phyloP scores from a whole-genome alignment of 306 rosid genomes.

The Pyrus communis region DNA sequence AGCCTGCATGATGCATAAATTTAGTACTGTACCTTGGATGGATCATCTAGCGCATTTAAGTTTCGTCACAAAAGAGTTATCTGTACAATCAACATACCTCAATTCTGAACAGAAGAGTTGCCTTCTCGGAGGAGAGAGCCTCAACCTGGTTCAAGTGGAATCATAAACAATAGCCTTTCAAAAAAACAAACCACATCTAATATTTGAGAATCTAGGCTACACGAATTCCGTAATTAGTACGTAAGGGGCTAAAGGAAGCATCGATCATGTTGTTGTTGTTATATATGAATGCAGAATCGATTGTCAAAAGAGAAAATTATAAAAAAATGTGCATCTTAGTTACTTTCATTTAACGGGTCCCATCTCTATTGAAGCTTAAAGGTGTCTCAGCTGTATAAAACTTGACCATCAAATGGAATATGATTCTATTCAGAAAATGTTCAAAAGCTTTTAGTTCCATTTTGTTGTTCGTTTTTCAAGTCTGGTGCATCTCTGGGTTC shows the following conservation, averaged over 20 bases:
- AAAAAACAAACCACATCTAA: background rate
- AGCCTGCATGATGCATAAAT: slow-evolving; percentile 40
- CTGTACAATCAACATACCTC: slow-evolving; percentile 46
- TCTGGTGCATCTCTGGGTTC: background rate
- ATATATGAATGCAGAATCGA: background rate
- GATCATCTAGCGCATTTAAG: background rate
- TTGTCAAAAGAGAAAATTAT: background rate
- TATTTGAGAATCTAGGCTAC: background rate
- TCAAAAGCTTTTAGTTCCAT: too few relatives aligned
- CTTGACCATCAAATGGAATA: background rate
- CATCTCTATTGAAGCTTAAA: background rate
- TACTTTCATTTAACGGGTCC: too few relatives aligned
- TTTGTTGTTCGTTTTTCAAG: background rate
- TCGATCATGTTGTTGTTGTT: background rate
- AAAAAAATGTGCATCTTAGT: too few relatives aligned
- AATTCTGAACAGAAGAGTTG: slow-evolving; percentile 69
- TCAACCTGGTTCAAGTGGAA: slow-evolving; percentile 58
- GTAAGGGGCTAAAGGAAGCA: background rate
- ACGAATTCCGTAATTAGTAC: background rate
- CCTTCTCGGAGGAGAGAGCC: slow-evolving; percentile 91
- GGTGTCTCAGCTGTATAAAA: background rate
- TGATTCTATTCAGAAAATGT: background rate
- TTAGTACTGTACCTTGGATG: background rate
- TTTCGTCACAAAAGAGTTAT: background rate
- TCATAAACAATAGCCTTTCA: background rate